These are phyloP conservation scores for Platismatia glauca DNA, from an alignment of 495 filamentous ascomycete genomes.

Conservation along the genomic window DNA sequence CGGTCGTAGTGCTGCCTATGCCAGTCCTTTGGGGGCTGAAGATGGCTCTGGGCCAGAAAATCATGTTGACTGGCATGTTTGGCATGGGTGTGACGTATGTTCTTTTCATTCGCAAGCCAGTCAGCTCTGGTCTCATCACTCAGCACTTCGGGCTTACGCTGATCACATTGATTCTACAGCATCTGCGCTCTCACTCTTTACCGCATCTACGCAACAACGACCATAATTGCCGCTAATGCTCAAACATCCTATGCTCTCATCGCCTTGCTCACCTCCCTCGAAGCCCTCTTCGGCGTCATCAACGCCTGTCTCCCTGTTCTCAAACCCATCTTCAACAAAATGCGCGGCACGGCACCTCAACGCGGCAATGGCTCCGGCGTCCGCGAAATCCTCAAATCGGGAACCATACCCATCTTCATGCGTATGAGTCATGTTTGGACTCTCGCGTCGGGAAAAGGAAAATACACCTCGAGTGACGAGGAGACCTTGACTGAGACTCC, in stretches of 20 bases:
- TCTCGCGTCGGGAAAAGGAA: neutral
- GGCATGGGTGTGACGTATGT: slow-evolving; percentile 20
- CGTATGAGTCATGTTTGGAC: slow-evolving; percentile 5
- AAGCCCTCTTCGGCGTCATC: slow-evolving; percentile 20
- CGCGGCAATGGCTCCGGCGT: neutral
- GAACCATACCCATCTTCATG: slow-evolving; percentile 11
- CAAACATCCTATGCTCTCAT: slow-evolving; percentile 16
- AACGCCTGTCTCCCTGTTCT: slow-evolving; percentile 20
- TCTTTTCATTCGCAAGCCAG: neutral
- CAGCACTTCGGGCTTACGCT: neutral
- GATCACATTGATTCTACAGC: neutral
- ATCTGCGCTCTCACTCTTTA: slow-evolving; percentile 16
- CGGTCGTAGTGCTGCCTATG: slow-evolving; percentile 35
- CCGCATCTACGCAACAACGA: slow-evolving; percentile 8
- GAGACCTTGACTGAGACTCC: neutral
- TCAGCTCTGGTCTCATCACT: neutral
- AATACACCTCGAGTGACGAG: neutral
- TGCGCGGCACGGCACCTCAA: slow-evolving; percentile 3
- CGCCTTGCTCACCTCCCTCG: slow-evolving; percentile 17
- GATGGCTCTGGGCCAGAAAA: slow-evolving; percentile 30
- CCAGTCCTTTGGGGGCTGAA: slow-evolving; percentile 36
- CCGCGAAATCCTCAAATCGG: slow-evolving; percentile 7
- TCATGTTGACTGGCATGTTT: slow-evolving; percentile 23
- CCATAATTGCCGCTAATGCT: slow-evolving; percentile 2
- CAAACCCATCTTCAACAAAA: slow-evolving; percentile 18